Conservation (phyloP, 768 basidiomycete genomes). For the Mycena rebaudengoi region DNA sequence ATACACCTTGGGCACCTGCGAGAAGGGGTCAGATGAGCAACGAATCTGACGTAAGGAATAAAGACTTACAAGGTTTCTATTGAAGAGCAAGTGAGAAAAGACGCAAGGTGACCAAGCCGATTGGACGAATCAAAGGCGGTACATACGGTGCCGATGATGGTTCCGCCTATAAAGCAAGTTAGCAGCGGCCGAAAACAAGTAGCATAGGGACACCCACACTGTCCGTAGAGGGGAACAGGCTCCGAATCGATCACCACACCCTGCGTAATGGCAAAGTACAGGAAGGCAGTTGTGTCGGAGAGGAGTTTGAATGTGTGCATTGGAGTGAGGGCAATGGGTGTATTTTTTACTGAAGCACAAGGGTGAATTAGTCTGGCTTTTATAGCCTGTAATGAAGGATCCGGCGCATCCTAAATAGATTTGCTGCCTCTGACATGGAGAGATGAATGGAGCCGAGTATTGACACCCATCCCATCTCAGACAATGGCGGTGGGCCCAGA, state of each 20-base stretch:
- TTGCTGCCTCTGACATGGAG: too few relatives aligned
- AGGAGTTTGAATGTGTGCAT: slow-evolving; percentile 12
- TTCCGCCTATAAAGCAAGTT: slow-evolving; percentile 1
- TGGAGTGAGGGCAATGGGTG: too few relatives aligned
- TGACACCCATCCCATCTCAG: too few relatives aligned
- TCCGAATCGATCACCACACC: not conserved
- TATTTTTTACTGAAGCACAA: not conserved
- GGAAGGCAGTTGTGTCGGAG: not conserved
- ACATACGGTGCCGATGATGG: slow-evolving; percentile 14
- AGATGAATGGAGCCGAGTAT: too few relatives aligned
- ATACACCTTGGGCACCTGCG: not conserved
- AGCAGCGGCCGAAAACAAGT: too few relatives aligned
- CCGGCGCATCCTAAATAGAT: too few relatives aligned
- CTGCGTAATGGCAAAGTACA: slow-evolving; percentile 1
- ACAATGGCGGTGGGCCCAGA: too few relatives aligned
- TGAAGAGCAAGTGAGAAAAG: not conserved
- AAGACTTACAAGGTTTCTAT: slow-evolving; percentile 5
- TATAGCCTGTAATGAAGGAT: too few relatives aligned
- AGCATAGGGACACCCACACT: not conserved
- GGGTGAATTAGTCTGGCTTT: too few relatives aligned
- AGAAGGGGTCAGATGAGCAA: not conserved
- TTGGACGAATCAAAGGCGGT: not conserved
- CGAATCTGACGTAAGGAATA: not conserved
- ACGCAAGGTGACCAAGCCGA: not conserved
- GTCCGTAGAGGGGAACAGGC: slow-evolving; percentile 6